Base-by-base conservation (phyloP, 495 filamentous ascomycete species). In the Penicillium flavigenum region DNA sequence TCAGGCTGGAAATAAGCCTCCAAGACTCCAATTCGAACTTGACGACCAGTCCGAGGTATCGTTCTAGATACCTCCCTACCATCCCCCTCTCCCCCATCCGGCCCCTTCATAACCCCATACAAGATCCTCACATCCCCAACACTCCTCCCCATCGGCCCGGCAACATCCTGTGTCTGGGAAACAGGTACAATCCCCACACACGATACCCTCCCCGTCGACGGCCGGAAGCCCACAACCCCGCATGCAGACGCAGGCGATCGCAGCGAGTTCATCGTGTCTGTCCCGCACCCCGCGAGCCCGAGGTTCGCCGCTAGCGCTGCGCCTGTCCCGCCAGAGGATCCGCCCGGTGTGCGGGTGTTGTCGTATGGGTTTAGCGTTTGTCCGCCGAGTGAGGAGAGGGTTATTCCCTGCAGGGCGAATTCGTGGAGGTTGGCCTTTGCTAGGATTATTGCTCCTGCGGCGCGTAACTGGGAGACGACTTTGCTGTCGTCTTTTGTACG, bases 361-460 rank as follows among this genome's bases (percentile, higher is more conserved):
- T 88, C 86, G 43, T 86, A 88, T 0, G 86, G 83, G 64, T 88
- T 88, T 24, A 79, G 54, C 0, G 83, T 84, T 58, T 88, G 85
- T 0, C 86, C 85, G 5, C 83, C 82, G 0, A 86, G 58, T 0
- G 81, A 83, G 1, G 84, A 86, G 3, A 84, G 81, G 0, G 75
- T 77, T 32, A 86, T 66, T 3, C 84, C 86, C 54, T 88, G 84
- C 2, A 89, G 63, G 1, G 85, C 84, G 51, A 88, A 63, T 65
- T 87, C 86, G 61, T 88, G 85, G 12, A 88, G 62, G 65, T 88
- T 88, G 0, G 83, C 70, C 58, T 88, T 89, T 1, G 83, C 86
- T 1, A 88, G 67, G 17, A 89, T 83, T n/a, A 89, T 76, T 1
- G 83, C 83, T 0, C 87, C 86, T 3, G 82, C 83, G 2, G 71